Evolutionary conservation across 1,139 yeast species (phyloP), one percentile per base, ranked within the genome.

Genomic region (Komagataea norvegica): DNA sequence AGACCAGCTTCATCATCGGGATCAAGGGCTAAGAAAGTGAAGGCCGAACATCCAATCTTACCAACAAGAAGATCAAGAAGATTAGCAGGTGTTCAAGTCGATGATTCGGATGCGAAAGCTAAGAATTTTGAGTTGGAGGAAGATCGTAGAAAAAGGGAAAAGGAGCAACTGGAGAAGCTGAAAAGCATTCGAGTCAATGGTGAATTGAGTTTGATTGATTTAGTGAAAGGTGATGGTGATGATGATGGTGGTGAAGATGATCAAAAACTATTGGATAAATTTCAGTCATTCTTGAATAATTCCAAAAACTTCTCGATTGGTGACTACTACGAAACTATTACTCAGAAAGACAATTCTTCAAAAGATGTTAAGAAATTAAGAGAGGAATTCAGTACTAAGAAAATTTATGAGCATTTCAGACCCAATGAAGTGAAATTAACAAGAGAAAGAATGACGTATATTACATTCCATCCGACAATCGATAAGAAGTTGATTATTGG

Each of bases 371-470:
- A 67, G 30, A 51, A 60, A 27, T 62, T 73, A 28, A 63, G 89
- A 36, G 64, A 70, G 28, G 79, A 73, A 43, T 68, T 84, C 46
- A 72, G 69, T 34, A 58, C 62, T 3, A 58, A 81, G 47, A 54
- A 64, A 29, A 56, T 84, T 13, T 75, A 74, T 47, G 74, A 70
- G 18, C 67, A 68, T 30, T 78, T 76, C 50, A 78, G 74, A 41
- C 88, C 94, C 0, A 72, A 78, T 47, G 86, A 83, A 41, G 71
- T 87, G 43, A 82, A 80, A 52, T 61, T 89, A 10, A 77, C 88
- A 0, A 75, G 75, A 26, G 82, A 81, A 39, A 67, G 98, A 43
- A 79, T 89, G 55, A 77, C 89, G 0, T 67, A 86, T 3, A 70
- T 87, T 38, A 68, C 70, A 31, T 81, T 86, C 57, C 96, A 89